A percentile compares a stretch with the other conserved stretches of the same genome.
These are phyloP conservation scores for Gremmenia infestans DNA, from an alignment of 2,329 filamentous ascomycete species.

Conservation along the genomic window DNA sequence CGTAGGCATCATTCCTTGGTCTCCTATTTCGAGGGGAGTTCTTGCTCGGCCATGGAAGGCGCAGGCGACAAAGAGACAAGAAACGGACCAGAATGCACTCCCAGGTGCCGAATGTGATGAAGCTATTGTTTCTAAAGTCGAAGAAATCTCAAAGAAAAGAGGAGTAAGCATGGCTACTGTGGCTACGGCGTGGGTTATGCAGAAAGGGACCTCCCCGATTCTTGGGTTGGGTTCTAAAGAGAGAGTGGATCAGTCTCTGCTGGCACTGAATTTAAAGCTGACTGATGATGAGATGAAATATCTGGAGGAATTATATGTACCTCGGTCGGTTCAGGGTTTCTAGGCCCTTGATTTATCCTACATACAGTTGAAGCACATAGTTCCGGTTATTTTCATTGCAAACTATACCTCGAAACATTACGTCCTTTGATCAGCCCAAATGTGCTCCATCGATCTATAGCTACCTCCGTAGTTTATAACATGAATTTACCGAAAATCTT, in stretches of 20 bases:
- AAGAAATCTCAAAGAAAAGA: constrained; percentile 50
- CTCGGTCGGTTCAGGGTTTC: constrained; percentile 10
- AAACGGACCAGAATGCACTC: constrained; percentile 4
- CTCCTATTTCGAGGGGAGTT: constrained; percentile 26
- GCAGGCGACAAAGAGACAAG: constrained; percentile 1
- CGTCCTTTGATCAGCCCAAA: too few relatives aligned
- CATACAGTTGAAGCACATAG: too few relatives aligned
- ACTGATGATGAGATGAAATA: constrained; percentile 44
- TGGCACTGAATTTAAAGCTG: constrained; percentile 33
- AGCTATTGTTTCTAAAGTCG: constrained; percentile 36
- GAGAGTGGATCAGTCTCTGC: constrained; percentile 47
- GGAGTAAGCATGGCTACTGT: constrained; percentile 53
- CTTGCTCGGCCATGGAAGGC: constrained; percentile 22
- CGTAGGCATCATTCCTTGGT: constrained; percentile 33
- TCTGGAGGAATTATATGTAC: constrained; percentile 46
- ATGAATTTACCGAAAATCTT: too few relatives aligned
- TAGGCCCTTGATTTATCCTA: too few relatives aligned
- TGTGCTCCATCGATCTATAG: too few relatives aligned
- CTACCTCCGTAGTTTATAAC: too few relatives aligned
- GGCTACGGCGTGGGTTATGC: constrained; percentile 50
- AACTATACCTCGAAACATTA: too few relatives aligned
- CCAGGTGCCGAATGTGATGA: constrained; percentile 10
- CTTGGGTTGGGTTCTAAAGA: constrained; percentile 44
- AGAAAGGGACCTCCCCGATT: constrained; percentile 44
- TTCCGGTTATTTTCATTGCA: too few relatives aligned